Evolutionary conservation across 805 yeast genomes (phyloP).

Genomic region (Ogataea pilisensis): DNA sequence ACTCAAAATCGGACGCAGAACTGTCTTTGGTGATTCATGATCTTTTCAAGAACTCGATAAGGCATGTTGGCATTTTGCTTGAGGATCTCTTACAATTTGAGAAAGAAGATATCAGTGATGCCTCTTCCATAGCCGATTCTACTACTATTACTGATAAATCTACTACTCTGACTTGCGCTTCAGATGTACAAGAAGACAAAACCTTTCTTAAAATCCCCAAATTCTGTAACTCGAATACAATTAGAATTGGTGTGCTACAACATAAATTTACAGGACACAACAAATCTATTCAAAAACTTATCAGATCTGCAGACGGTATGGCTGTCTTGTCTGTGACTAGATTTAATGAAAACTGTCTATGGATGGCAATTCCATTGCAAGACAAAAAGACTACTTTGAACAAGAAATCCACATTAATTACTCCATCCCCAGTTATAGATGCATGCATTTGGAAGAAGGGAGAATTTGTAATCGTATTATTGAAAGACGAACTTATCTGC

Average conservation of each 20-base stretch:
- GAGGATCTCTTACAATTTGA: constrained; percentile 27
- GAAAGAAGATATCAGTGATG: constrained; percentile 7
- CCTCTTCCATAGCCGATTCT: not conserved
- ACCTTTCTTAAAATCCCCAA: not conserved
- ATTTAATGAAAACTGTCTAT: constrained; percentile 57
- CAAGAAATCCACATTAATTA: constrained; percentile 34
- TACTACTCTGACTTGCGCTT: too few species aligned
- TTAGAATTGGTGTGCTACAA: constrained; percentile 32
- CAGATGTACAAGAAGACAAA: not conserved
- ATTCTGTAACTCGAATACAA: not conserved
- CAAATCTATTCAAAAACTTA: constrained; percentile 66
- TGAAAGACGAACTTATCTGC: constrained; percentile 43
- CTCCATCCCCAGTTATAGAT: constrained; percentile 42
- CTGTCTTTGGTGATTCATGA: constrained; percentile 46
- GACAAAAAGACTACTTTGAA: constrained; percentile 26
- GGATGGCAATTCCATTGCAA: constrained; percentile 43
- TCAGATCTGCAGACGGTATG: constrained; percentile 64
- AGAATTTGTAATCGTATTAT: constrained; percentile 39
- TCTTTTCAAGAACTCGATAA: constrained; percentile 30
- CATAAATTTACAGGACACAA: constrained; percentile 80
- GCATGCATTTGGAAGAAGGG: constrained; percentile 51
- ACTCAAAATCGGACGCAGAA: constrained; percentile 15
- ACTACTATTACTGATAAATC: too few species aligned
- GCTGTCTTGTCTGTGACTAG: constrained; percentile 57
- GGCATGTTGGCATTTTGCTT: constrained; percentile 32